phyloP scores from a whole-genome alignment of 306 rosid genomes.

The Lathyrus sativus region DNA sequence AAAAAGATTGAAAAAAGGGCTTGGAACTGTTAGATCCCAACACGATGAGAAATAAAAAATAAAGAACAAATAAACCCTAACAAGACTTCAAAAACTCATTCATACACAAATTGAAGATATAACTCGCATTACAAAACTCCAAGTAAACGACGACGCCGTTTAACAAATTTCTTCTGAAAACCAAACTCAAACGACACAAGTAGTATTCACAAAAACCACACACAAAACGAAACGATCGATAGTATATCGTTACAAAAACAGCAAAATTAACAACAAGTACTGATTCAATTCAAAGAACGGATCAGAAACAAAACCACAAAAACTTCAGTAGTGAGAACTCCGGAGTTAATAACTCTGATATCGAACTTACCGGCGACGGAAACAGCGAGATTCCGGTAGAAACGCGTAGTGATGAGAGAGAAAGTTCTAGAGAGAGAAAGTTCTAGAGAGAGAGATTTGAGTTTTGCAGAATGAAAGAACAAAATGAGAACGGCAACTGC shows the following conservation, averaged over 20 bases:
- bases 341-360: neutral
- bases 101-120: neutral
- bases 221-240: conserved; percentile 10
- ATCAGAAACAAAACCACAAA: conserved; percentile 32
- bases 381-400: conserved; percentile 23
- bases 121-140: neutral
- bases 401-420: conserved; percentile 28
- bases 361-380: conserved; percentile 42
- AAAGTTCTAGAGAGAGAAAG: conserved; percentile 30
- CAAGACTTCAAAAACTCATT: neutral
- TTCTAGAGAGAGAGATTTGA: conserved; percentile 19
- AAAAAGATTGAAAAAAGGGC: neutral
- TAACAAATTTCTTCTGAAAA: neutral
- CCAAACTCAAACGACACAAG: neutral
- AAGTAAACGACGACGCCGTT: neutral
- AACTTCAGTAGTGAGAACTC: neutral
- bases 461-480: conserved; percentile 37
- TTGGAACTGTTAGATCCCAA: conserved; percentile 34
- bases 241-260: neutral
- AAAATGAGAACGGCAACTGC: conserved; percentile 35
- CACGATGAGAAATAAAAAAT: neutral
- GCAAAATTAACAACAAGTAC: neutral
- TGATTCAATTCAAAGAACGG: conserved; percentile 31
- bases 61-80: neutral
- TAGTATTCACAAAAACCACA: neutral